phyloP scores from a whole-genome alignment of 225 moss, liverwort and hornwort species.

The Lunularia cruciata region DNA sequence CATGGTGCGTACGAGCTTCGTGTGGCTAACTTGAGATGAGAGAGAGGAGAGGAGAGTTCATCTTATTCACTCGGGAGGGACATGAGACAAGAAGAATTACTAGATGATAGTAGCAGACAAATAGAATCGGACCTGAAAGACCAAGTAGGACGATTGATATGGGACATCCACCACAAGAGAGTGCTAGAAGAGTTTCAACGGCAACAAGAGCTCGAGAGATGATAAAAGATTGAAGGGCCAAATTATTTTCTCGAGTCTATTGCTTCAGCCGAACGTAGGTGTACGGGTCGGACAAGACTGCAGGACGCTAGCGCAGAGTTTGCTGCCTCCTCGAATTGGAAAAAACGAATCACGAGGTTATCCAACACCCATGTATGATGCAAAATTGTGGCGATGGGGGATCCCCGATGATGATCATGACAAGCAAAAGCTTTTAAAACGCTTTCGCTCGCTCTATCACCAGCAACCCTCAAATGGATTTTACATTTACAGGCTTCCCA shows the following conservation, averaged over 20 bases:
- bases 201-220: conserved; percentile 10
- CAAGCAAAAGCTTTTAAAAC: no score
- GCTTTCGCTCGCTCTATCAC: conserved; percentile 4
- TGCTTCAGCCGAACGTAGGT: neutral
- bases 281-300: conserved; percentile 4
- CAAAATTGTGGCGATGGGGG: conserved; percentile 19
- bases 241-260: conserved; percentile 1
- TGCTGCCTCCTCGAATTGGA: conserved; percentile 16
- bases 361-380: conserved; percentile 20
- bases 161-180: conserved; percentile 18
- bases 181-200: conserved; percentile 20
- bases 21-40: conserved; percentile 30
- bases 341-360: conserved; percentile 4
- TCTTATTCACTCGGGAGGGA: neutral
- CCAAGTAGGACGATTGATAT: conserved; percentile 18
- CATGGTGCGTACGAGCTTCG: conserved; percentile 78
- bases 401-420: neutral
- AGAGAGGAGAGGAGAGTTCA: neutral
- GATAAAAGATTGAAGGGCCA: no score
- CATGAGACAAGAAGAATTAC: conserved; percentile 14
- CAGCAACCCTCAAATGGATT: conserved; percentile 11
- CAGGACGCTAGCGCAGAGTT: conserved; percentile 18
- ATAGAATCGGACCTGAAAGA: conserved; percentile 4
- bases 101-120: conserved; percentile 19
- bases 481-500: conserved; percentile 19